Evolutionary conservation across 2,329 filamentous ascomycete species (phyloP), one percentile per base, ranked within the genome.

Genomic region (Ophiocordyceps sinensis): DNA sequence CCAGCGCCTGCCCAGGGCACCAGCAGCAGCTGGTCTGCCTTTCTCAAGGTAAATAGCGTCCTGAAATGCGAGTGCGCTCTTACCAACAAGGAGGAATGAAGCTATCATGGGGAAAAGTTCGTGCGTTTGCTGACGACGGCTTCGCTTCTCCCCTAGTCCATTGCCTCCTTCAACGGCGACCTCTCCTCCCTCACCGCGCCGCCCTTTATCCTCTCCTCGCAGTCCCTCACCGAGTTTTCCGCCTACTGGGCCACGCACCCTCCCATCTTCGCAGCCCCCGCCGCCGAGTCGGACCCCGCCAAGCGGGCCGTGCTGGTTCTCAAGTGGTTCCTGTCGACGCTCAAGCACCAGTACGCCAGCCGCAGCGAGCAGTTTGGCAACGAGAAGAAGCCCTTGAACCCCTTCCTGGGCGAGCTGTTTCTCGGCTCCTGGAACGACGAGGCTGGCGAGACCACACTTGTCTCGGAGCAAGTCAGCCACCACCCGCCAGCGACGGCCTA

Each of bases 361-460:
- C 71, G 74, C 44, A 93, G 85, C 57, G 88, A 95, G 51, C 67
- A 78, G 52, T 79, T 72, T 48, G 87, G 86, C 39, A 91, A 86
- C 55, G 89, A 95, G 70, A 96, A 96, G 77, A 98, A 96, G 70
- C 89, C 89, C 3, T 66, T 98, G 44, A 96, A 98, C 57, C 91
- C 91, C 0, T 96, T 98, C 65, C 66, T 98, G 30, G 89, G 89
- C 43, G 89, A 98, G 67, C 73, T 96, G 29, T 96, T 95, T 64
- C 63, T 96, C 26, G 91, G 89, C 21, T 82, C 79, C 53, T 98
- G 91, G 91, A 76, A 82, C 44, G 85, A 94, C 55, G 72, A 77
- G 37, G 76, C 77, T 41, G 89, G 89, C 43, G 82, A 79, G 38
- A 96, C 91, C 26, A 77, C 82, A 51, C 73, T 98, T 49, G 74